Evolutionary conservation across 345 rosid genomes (phyloP).

Genomic region (Pistacia vera): DNA sequence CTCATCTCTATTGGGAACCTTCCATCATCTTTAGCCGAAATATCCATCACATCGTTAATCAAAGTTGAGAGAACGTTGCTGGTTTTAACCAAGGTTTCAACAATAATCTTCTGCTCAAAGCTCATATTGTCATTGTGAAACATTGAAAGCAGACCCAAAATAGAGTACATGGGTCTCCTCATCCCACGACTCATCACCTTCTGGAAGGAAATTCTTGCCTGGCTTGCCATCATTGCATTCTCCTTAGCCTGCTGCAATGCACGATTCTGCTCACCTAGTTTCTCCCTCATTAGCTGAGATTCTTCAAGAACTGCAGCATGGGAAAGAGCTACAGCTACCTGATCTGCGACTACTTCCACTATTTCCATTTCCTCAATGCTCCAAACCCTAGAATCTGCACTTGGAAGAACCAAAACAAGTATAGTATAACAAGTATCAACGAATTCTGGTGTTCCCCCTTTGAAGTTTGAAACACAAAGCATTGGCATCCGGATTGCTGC

Average conservation of each 20-base stretch:
- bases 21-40: slow-evolving; percentile 69
- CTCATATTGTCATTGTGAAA: slow-evolving; percentile 60
- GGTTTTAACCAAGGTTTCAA: slow-evolving; percentile 70
- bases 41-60: slow-evolving; percentile 80
- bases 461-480: slow-evolving; percentile 80
- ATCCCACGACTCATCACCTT: slow-evolving; percentile 96
- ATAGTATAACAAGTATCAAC: slow-evolving; percentile 78
- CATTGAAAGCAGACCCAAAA: slow-evolving; percentile 85
- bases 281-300: slow-evolving; percentile 86
- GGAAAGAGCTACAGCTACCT: slow-evolving; percentile 95
- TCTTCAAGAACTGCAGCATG: slow-evolving; percentile 97
- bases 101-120: slow-evolving; percentile 63
- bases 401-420: slow-evolving; percentile 82
- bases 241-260: slow-evolving; percentile 73
- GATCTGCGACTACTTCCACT: slow-evolving; percentile 96
- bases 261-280: slow-evolving; percentile 73
- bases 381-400: slow-evolving; percentile 56
- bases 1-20: slow-evolving; percentile 68
- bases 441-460: slow-evolving; percentile 89
- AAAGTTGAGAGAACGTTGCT: slow-evolving; percentile 75
- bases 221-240: slow-evolving; percentile 96
- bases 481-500: slow-evolving; percentile 94
- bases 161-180: slow-evolving; percentile 96
- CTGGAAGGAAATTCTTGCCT: slow-evolving; percentile 87
- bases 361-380: slow-evolving; percentile 73